A percentile compares a stretch with the other conserved stretches of the same genome.
Evolutionary conservation across 495 filamentous ascomycete species (phyloP).

Genomic region (Monascus purpureus): DNA sequence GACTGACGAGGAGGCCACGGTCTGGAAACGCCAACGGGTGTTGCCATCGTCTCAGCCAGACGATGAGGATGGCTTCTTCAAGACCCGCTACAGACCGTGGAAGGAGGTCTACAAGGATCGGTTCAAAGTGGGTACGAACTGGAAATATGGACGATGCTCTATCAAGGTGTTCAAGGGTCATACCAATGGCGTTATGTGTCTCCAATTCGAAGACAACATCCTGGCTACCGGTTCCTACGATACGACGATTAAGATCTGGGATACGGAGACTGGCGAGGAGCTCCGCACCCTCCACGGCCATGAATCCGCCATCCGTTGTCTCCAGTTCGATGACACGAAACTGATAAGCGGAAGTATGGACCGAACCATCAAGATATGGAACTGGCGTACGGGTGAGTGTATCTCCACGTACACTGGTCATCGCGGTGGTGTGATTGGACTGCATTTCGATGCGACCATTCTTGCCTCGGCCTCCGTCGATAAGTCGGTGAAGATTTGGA

Average conservation of each 20-base stretch:
- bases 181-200: constrained; percentile 85
- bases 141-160: constrained; percentile 84
- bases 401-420: constrained; percentile 70
- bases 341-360: constrained; percentile 78
- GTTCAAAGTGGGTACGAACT: constrained; percentile 83
- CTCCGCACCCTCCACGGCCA: constrained; percentile 75
- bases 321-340: constrained; percentile 88
- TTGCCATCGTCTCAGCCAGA: constrained; percentile 16
- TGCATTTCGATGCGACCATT: constrained; percentile 73
- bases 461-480: constrained; percentile 84
- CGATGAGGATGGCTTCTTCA: constrained; percentile 29
- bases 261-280: constrained; percentile 76
- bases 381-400: constrained; percentile 86
- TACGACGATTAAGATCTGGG: constrained; percentile 88
- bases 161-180: constrained; percentile 76
- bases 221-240: constrained; percentile 94
- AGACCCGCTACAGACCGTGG: constrained; percentile 56
- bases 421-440: constrained; percentile 61
- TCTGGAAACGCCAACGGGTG: constrained; percentile 24
- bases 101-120: constrained; percentile 86
- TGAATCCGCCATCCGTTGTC: constrained; percentile 62
- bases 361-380: constrained; percentile 78
- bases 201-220: constrained; percentile 90
- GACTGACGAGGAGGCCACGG: constrained; percentile 14
- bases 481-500: constrained; percentile 82